Evolutionary conservation across 768 basidiomycete genomes (phyloP).

Genomic region (Tephrocybe sp.): DNA sequence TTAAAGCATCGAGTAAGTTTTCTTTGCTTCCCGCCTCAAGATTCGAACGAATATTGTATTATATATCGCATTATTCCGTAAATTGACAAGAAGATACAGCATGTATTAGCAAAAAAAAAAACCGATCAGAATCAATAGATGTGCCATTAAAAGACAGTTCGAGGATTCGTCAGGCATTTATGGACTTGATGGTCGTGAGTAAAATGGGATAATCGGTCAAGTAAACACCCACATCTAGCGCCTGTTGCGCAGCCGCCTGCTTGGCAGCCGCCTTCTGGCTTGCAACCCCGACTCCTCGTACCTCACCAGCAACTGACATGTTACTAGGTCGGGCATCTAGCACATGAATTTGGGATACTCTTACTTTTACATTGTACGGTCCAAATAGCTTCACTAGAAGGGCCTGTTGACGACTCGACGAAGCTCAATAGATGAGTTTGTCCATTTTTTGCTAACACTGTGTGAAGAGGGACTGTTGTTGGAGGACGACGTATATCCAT

Average conservation of each 20-base stretch:
- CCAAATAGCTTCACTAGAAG: constrained; percentile 45
- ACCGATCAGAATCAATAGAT: too few species aligned
- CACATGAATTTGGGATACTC: constrained; percentile 13
- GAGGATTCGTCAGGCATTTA: not conserved
- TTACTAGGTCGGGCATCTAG: constrained; percentile 3
- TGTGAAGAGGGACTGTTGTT: constrained; percentile 1
- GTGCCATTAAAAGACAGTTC: too few species aligned
- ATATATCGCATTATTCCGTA: too few species aligned
- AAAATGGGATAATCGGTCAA: not conserved
- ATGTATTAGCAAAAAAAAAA: too few species aligned
- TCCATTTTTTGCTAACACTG: constrained; percentile 29
- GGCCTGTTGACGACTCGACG: constrained; percentile 40
- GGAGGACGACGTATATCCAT: not conserved
- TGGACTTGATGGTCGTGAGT: constrained; percentile 1
- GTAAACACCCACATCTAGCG: constrained; percentile 33
- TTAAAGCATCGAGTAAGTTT: too few species aligned
- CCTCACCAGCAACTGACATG: constrained; percentile 43
- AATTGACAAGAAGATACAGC: too few species aligned
- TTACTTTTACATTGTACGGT: constrained; percentile 58
- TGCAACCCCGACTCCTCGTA: constrained; percentile 47
- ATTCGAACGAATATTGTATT: too few species aligned
- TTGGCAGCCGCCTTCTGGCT: constrained; percentile 45
- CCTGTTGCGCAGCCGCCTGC: constrained; percentile 46
- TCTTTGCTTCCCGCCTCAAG: too few species aligned
- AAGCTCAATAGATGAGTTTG: constrained; percentile 37